Evolutionary conservation across 176 grass and related monocot genomes (phyloP), one percentile per base, ranked within the genome.

Genomic region (Echinochloa phyllopogon): DNA sequence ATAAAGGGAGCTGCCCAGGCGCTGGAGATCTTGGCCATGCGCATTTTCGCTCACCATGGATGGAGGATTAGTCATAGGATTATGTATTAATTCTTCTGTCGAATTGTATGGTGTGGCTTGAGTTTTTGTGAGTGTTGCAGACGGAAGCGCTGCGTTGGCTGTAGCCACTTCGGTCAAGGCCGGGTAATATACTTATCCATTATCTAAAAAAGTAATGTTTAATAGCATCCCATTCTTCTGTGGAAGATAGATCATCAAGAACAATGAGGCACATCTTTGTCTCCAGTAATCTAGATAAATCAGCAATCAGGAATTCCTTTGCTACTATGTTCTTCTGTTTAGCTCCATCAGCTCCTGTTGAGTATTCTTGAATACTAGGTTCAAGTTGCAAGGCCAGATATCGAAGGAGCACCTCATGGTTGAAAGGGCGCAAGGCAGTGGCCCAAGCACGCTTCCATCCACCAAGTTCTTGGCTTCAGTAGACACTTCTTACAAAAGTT

Each of bases 211-310:
- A 33, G 29, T 33, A 33, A 21, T 0, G 2, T 56, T 47, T 52
- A 4, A 92, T 50, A 0, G 18, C 50, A 6, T 74, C 15, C 77
- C 86, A 92, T 63, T 78, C 86, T 18, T 1, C 10, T 4, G 1
- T 24, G 15, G 24, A 53, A 0, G 21, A 84, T 27, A 84, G 4
- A 59, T 88, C 80, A 64, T 91, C 89, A 55, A 91, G 42, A 58
- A 91, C 74, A 74, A 91, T 43, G 10, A 91, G 49, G 68, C 60
- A 82, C 0, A 64, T 82, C 1, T 72, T 24, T 2, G 0, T 14
- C 16, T 57, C 4, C 5, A 88, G 14, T 60, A 85, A 20, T 17
- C 6, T 0, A 12, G 43, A 0, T 65, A 75, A 37, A 42, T 68
- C 55, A 47, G 3, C 1, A 3, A 18, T 7, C 38, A 72, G 5